These are phyloP conservation scores for Scheffersomyces illinoinensis DNA, from an alignment of 1,139 yeast genomes.

Conservation along the genomic window DNA sequence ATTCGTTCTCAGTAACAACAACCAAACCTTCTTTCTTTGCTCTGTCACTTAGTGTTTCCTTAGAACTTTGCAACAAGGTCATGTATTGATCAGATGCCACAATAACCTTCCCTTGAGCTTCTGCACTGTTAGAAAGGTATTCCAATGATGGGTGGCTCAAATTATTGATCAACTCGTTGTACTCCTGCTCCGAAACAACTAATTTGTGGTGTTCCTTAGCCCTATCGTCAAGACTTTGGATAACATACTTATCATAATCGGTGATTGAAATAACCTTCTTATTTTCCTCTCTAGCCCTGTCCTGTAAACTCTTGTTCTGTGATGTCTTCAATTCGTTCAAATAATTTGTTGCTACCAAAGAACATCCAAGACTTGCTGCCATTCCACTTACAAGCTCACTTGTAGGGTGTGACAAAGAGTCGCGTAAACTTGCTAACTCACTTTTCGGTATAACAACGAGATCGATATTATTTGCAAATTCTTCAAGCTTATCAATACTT, in stretches of 20 bases:
- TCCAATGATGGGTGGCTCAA: constrained; percentile 5
- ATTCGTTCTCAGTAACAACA: constrained; percentile 16
- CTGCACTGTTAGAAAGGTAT: constrained; percentile 1
- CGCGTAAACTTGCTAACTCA: background rate
- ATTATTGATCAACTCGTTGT: constrained; percentile 5
- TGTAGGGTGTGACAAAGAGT: background rate
- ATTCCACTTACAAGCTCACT: background rate
- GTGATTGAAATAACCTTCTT: constrained; percentile 16
- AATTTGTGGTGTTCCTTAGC: constrained; percentile 13
- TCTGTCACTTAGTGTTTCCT: constrained; percentile 7
- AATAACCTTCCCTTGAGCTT: background rate
- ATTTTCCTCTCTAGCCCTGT: constrained; percentile 18
- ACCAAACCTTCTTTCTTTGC: constrained; percentile 8
- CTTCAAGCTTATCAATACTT: background rate
- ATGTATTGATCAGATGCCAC: constrained; percentile 3
- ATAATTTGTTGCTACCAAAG: constrained; percentile 9
- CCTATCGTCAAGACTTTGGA: constrained; percentile 14
- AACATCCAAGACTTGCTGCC: constrained; percentile 10
- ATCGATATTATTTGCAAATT: background rate
- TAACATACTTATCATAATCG: constrained; percentile 14
- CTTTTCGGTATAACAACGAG: background rate
- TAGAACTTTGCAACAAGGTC: constrained; percentile 7
- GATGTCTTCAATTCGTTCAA: constrained; percentile 7
- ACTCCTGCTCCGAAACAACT: constrained; percentile 8
- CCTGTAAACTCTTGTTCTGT: constrained; percentile 14